Evolutionary conservation across 2,329 filamentous ascomycete species (phyloP).

Genomic region (Bipolaris sorokiniana): DNA sequence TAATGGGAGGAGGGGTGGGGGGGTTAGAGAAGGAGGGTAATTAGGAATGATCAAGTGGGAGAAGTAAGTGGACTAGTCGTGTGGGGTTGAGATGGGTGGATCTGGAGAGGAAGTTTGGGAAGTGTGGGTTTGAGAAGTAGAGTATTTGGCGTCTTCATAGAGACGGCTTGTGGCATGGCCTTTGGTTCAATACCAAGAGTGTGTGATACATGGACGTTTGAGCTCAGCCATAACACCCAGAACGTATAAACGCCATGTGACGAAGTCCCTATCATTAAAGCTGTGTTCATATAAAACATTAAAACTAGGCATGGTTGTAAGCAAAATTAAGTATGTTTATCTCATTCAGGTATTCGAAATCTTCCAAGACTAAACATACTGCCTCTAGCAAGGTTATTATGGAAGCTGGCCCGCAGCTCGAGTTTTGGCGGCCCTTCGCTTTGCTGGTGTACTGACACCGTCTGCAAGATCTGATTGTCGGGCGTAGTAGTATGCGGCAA

Average conservation of each 20-base stretch:
- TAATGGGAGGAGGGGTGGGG: neutral
- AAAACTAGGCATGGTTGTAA: neutral
- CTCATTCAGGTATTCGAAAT: slow-evolving; percentile 6
- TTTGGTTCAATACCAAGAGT: neutral
- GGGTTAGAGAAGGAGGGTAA: no score
- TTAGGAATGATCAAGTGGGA: no score
- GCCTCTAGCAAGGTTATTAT: slow-evolving; percentile 27
- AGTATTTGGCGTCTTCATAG: neutral
- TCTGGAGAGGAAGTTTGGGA: neutral
- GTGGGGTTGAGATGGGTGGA: no score
- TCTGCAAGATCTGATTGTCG: slow-evolving; percentile 24
- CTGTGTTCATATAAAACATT: neutral
- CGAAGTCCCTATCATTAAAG: neutral
- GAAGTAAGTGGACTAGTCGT: no score
- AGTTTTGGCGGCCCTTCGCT: slow-evolving; percentile 25
- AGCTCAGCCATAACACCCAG: neutral
- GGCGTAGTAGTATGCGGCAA: slow-evolving; percentile 3
- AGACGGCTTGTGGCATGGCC: neutral
- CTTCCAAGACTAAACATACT: slow-evolving; percentile 25
- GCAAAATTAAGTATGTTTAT: neutral
- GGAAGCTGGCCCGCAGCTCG: slow-evolving; percentile 29
- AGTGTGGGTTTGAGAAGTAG: no score
- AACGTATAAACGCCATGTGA: neutral
- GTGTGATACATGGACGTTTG: neutral
- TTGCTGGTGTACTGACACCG: slow-evolving; percentile 26